Evolutionary conservation across 208 protist genomes (phyloP), one percentile per base, ranked within the genome.

Genomic region (Trypanosoma grayi): DNA sequence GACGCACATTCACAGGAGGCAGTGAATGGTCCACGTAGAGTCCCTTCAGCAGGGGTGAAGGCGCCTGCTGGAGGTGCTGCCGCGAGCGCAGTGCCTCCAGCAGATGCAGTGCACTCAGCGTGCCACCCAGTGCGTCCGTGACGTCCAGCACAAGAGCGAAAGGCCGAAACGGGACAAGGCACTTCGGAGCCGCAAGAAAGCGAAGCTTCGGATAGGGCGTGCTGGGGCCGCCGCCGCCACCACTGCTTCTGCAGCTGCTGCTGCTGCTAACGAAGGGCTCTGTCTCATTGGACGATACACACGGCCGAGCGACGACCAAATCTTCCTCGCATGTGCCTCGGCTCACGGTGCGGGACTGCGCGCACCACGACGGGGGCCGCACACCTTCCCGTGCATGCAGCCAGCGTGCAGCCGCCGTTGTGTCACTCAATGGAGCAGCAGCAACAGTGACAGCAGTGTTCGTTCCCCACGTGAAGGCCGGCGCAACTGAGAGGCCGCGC

Each of bases 131-230:
- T 39, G 27, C 41, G 41, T 51, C 56, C 11, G 40, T 48, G 3
- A 61, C 41, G n/a, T 51, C 56, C 27, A 61, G 24, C 14, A 40
- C 28, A 34, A 61, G 11, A n/a, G 27, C n/a, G 45, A 61, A 61
- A 11, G 22, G 43, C 20, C 31, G 22, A 36, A 61, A 41, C 41
- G 56, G 56, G 10, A 37, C 25, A n/a, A 61, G 9, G n/a, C 24
- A 9, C 4, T 7, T 25, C 24, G 43, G 56, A 28, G 28, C 14
- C 16, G 11, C 14, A 14, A 50, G n/a, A 37, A 61, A 61, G 11
- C 43, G 56, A 14, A 61, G 34, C 7, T 61, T 14, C 40, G 56
- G 41, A 16, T 18, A 43, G 13, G 52, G 44, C 28, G 48, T 28
- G 6, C 8, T 27, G 9, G 5, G 10, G 8, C n/a, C 46, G 11